A percentile compares a stretch with the other conserved stretches of the same genome.
These are phyloP conservation scores for Cornus controversa DNA, from an alignment of 148 eudicot genomes.

Conservation along the genomic window DNA sequence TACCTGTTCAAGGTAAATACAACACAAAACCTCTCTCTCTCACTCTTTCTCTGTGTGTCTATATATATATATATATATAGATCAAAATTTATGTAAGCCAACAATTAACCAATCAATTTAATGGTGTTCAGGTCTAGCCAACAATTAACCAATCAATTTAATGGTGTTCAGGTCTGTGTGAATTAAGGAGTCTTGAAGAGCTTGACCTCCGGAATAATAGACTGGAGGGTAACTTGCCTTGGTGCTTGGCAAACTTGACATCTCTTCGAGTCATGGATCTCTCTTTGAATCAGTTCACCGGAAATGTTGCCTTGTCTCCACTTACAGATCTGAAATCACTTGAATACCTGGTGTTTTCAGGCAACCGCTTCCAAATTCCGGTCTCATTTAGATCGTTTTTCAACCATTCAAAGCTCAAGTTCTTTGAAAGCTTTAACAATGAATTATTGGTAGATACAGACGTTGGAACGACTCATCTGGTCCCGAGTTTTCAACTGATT, in stretches of 20 bases:
- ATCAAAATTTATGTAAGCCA: too few species aligned
- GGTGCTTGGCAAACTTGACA: conserved; percentile 1
- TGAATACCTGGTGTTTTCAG: conserved; percentile 2
- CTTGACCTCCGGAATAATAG: not conserved
- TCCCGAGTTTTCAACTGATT: conserved; percentile 16
- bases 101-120: too few species aligned
- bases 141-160: too few species aligned
- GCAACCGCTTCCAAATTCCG: conserved; percentile 11
- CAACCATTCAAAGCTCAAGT: conserved; percentile 13
- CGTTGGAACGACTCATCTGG: too few species aligned
- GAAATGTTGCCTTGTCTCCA: not conserved
- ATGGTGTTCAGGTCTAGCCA: too few species aligned
- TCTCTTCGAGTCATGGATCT: not conserved
- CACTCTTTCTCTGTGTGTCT: too few species aligned
- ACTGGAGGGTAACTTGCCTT: not conserved
- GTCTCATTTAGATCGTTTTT: conserved; percentile 16
- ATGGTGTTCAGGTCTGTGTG: not conserved
- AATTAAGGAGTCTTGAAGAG: not conserved
- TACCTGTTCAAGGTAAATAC: not conserved
- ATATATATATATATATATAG: too few species aligned
- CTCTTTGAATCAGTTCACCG: not conserved
- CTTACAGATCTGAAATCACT: not conserved
- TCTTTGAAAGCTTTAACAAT: conserved; percentile 1
- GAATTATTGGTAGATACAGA: conserved; percentile 1
- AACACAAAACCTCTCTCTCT: too few species aligned